Conservation (phyloP, 805 yeast species). For the Cyberlindnera amylophila region DNA sequence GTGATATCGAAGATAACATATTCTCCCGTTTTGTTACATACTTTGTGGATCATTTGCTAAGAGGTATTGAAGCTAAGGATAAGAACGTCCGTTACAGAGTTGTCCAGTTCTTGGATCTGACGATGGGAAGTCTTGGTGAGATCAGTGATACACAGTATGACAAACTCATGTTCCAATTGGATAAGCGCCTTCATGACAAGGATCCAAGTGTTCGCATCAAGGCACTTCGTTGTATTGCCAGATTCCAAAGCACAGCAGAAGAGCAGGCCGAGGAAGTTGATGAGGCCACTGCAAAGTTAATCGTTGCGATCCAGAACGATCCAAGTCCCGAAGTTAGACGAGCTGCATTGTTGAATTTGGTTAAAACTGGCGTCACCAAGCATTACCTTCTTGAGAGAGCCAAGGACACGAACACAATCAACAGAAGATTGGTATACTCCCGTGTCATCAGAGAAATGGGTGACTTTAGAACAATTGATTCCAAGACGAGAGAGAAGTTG, state of each 20-base stretch:
- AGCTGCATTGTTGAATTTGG: conserved; percentile 72
- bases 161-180: conserved; percentile 54
- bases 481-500: conserved; percentile 58
- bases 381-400: conserved; percentile 73
- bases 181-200: conserved; percentile 64
- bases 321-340: conserved; percentile 85
- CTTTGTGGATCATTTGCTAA: conserved; percentile 62
- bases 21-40: conserved; percentile 54
- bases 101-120: conserved; percentile 67
- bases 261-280: conserved; percentile 33
- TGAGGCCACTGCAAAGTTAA: conserved; percentile 44
- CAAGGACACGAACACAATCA: conserved; percentile 68
- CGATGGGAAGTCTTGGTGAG: conserved; percentile 69
- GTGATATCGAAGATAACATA: conserved; percentile 37
- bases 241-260: conserved; percentile 58
- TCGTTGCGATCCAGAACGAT: conserved; percentile 66
- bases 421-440: conserved; percentile 70
- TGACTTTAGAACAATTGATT: conserved; percentile 52
- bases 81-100: conserved; percentile 76
- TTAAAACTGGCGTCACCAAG: conserved; percentile 48
- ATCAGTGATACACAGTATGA: conserved; percentile 70
- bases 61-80: conserved; percentile 76
- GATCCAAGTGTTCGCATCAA: conserved; percentile 80
- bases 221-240: conserved; percentile 74
- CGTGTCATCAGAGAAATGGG: conserved; percentile 65